phyloP scores from a whole-genome alignment of 495 filamentous ascomycete species.

The Cercophora sp. region DNA sequence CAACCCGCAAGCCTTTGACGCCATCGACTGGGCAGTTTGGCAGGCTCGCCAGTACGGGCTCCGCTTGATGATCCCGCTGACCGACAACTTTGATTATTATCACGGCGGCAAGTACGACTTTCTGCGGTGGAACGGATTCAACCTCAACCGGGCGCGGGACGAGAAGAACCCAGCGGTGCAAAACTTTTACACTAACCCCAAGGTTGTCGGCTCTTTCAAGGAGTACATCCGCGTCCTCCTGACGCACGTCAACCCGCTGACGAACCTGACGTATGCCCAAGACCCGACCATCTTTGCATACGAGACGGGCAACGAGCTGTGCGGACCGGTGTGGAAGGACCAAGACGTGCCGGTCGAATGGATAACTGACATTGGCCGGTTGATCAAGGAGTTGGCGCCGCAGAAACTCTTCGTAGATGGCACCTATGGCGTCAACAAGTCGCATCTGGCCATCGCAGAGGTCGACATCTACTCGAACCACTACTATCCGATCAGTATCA shows the following conservation, averaged over 20 bases:
- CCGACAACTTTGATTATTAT: conserved; percentile 52
- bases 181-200: conserved; percentile 51
- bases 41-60: conserved; percentile 50
- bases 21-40: conserved; percentile 53
- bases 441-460: conserved; percentile 42
- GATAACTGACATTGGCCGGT: conserved; percentile 44
- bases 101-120: conserved; percentile 57
- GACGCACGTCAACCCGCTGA: conserved; percentile 51
- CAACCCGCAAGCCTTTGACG: conserved; percentile 47
- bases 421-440: conserved; percentile 52
- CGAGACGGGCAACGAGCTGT: conserved; percentile 54
- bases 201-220: conserved; percentile 45
- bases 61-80: conserved; percentile 45
- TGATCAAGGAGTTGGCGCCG: conserved; percentile 48
- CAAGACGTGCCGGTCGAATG: conserved; percentile 43
- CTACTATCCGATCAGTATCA: conserved; percentile 47
- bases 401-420: conserved; percentile 50
- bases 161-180: conserved; percentile 38
- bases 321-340: conserved; percentile 38
- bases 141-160: conserved; percentile 37
- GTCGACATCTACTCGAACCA: conserved; percentile 53
- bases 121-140: conserved; percentile 49
- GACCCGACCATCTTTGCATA: conserved; percentile 55
- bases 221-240: conserved; percentile 47
- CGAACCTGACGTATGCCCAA: conserved; percentile 51